Evolutionary conservation across 2,329 filamentous ascomycete genomes (phyloP).

Genomic region (Zymoseptoria tritici): DNA sequence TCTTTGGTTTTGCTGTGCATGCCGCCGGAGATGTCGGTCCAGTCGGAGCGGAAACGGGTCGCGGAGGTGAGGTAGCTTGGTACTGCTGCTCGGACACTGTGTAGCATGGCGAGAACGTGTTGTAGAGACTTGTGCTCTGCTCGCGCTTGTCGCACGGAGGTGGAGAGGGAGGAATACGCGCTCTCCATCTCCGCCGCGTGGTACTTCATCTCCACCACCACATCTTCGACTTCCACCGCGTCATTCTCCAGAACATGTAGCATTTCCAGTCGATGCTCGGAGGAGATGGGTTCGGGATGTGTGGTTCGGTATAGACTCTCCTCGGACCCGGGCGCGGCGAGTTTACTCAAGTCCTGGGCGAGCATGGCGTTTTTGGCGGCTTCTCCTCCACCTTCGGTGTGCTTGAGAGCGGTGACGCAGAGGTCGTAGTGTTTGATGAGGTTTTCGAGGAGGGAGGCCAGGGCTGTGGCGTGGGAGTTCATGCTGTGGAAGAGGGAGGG

Average conservation of each 20-base stretch:
- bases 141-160: slow-evolving; percentile 53
- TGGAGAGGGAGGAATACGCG: slow-evolving; percentile 56
- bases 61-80: slow-evolving; percentile 58
- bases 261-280: slow-evolving; percentile 74
- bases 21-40: slow-evolving; percentile 65
- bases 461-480: slow-evolving; percentile 68
- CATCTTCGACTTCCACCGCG: slow-evolving; percentile 54
- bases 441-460: slow-evolving; percentile 73
- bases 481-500: slow-evolving; percentile 47
- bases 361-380: slow-evolving; percentile 36
- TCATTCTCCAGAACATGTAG: slow-evolving; percentile 70
- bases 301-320: slow-evolving; percentile 52
- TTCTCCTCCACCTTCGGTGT: slow-evolving; percentile 61
- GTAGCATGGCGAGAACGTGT: slow-evolving; percentile 58
- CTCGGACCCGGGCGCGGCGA: slow-evolving; percentile 33
- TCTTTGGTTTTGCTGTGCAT: slow-evolving; percentile 65
- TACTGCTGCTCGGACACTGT: slow-evolving; percentile 59
- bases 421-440: slow-evolving; percentile 86
- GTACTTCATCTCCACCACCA: slow-evolving; percentile 62
- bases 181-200: slow-evolving; percentile 69
- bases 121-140: slow-evolving; percentile 52
- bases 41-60: slow-evolving; percentile 55
- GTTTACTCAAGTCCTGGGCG: slow-evolving; percentile 27
- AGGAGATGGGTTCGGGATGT: slow-evolving; percentile 58
- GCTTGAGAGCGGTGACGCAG: slow-evolving; percentile 82